phyloP scores from a whole-genome alignment of 2,329 filamentous ascomycete species.

The Cercospora sojina region DNA sequence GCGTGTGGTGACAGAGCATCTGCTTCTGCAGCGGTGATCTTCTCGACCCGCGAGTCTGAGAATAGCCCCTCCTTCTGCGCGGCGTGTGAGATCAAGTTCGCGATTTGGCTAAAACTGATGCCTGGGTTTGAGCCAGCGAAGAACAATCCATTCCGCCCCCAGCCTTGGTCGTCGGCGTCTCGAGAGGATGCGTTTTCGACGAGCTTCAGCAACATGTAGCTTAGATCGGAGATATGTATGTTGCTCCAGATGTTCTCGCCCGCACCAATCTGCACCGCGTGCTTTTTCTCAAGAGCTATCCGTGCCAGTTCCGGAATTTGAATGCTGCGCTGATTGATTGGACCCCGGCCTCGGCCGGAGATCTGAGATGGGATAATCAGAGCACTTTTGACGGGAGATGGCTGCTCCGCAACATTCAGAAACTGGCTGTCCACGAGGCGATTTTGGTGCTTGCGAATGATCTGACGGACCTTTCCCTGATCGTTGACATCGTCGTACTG shows the following conservation, averaged over 20 bases:
- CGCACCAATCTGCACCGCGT: neutral
- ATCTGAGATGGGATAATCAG: neutral
- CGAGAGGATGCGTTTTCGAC: neutral
- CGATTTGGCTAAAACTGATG: neutral
- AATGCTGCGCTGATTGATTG: neutral
- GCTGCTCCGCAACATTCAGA: neutral
- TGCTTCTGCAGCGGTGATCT: neutral
- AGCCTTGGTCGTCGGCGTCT: neutral
- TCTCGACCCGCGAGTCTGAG: neutral
- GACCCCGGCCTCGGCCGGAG: neutral
- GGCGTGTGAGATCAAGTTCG: neutral
- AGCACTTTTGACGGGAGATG: neutral
- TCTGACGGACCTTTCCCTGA: neutral
- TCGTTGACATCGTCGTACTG: neutral
- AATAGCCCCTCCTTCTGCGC: neutral
- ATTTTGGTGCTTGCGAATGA: neutral
- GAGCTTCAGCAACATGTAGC: neutral
- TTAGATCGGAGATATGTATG: neutral
- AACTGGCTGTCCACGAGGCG: neutral
- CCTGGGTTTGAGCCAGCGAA: neutral
- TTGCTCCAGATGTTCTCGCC: neutral
- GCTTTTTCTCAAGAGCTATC: neutral
- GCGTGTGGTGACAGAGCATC: neutral
- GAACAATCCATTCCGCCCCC: neutral
- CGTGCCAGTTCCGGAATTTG: neutral